Evolutionary conservation across 2,329 filamentous ascomycete genomes (phyloP), one percentile per base, ranked within the genome.

Genomic region (Exophiala bonariae): DNA sequence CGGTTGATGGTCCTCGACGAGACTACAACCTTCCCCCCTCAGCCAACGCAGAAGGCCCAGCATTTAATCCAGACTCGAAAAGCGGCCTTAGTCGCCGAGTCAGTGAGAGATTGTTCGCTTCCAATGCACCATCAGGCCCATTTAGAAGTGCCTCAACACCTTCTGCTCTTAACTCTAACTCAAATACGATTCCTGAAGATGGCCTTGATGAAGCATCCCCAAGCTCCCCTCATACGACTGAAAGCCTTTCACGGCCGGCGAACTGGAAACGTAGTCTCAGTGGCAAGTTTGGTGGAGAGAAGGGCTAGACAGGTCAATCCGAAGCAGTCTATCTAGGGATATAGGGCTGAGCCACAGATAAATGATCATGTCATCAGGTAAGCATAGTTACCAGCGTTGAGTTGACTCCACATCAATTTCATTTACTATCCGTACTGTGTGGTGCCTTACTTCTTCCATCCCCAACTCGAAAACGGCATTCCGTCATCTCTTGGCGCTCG

Each of bases 1-100:
- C 89, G 1, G 81, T 89, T 46, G 80, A 89, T 63, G 86, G 83
- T 51, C 72, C 85, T 19, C 76, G 90, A 59, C 66, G 70, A 60
- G 70, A 74, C 61, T 75, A 75, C 68, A 67, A 70, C 63, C 43
- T 52, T 8, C 32, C 50, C 11, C 4, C 44, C 13, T 31, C 46
- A 16, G 20, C 43, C 13, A 37, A 31, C 34, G 30, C n/a, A n/a
- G 35, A 50, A 19, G 40, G 32, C 22, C 42, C 45, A 20, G 51
- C 50, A 10, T 58, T 58, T 44, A 55, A 57, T 32, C 30, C 51
- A 8, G 58, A 58, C 32, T 48, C 47, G 6, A 59, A 60, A 45
- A 33, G 39, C 28, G 30, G 47, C 3, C 43, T 60, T 9, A 45
- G 48, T 22, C 49, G 58, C 31, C 33, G 53, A 17, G 52, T 58